A percentile compares a stretch with the other conserved stretches of the same genome.
phyloP scores from a whole-genome alignment of 345 rosid genomes.

The Euclidium syriacum region DNA sequence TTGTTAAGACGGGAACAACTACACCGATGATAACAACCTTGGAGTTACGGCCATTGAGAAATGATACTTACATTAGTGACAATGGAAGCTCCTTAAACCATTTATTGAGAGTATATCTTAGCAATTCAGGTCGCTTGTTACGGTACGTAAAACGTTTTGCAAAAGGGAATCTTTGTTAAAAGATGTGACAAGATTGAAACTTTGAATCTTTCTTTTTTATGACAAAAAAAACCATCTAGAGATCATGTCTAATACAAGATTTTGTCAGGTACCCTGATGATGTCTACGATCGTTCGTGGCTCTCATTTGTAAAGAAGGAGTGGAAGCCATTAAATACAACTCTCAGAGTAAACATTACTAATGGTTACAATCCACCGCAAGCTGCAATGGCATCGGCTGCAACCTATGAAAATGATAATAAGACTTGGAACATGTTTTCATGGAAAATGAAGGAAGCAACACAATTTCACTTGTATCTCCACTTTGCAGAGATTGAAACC shows the following conservation, averaged over 20 bases:
- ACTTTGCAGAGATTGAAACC: conserved; percentile 19
- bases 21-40: no score
- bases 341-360: neutral
- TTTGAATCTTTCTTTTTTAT: no score
- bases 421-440: no score
- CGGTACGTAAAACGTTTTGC: conserved; percentile 4
- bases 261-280: conserved; percentile 9
- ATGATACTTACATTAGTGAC: neutral
- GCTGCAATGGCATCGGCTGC: conserved; percentile 26
- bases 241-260: conserved; percentile 22
- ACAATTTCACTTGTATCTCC: conserved; percentile 26
- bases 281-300: conserved; percentile 23
- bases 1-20: no score
- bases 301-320: neutral
- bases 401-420: conserved; percentile 8
- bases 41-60: no score
- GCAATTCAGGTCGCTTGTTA: neutral
- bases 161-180: no score
- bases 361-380: conserved; percentile 8
- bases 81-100: neutral
- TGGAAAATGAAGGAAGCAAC: no score
- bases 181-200: no score
- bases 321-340: neutral
- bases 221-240: no score
- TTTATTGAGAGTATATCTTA: neutral